These are phyloP conservation scores for Trifolium fragiferum DNA, from an alignment of 306 rosid species.

Conservation along the genomic window DNA sequence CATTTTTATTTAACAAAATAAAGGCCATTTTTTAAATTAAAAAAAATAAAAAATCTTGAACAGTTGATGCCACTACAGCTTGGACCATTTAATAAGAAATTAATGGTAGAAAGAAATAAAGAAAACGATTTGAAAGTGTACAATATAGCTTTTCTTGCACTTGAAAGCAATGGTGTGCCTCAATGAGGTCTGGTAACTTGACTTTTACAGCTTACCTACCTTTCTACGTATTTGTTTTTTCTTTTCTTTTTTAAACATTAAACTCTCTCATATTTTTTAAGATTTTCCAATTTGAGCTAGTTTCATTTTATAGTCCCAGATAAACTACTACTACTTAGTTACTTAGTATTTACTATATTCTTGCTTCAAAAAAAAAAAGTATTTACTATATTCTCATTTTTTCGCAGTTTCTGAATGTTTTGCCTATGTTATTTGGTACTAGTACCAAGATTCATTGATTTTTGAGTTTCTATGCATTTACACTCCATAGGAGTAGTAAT, in stretches of 20 bases:
- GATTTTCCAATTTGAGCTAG: conserved; percentile 17
- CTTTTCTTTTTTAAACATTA: background rate
- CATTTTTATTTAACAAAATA: background rate
- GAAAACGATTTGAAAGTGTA: background rate
- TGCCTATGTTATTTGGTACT: background rate
- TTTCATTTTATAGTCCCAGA: too few relatives aligned
- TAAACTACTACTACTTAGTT: too few relatives aligned
- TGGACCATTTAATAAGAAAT: conserved; percentile 2
- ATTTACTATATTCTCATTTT: too few relatives aligned
- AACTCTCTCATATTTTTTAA: background rate
- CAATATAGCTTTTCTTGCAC: conserved; percentile 28
- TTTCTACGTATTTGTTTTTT: conserved; percentile 5
- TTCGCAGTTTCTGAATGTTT: conserved; percentile 13
- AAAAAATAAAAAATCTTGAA: background rate
- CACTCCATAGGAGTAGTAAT: background rate
- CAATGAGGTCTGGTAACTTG: conserved; percentile 31
- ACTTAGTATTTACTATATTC: too few relatives aligned
- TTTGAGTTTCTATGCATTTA: background rate
- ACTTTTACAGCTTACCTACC: conserved; percentile 21
- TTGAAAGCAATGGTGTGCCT: conserved; percentile 32
- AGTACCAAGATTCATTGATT: background rate
- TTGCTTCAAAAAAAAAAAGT: too few relatives aligned
- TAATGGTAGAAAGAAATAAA: background rate
- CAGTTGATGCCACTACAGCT: background rate
- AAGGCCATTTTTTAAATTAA: background rate